Evolutionary conservation across 805 yeast species (phyloP), one percentile per base, ranked within the genome.

Genomic region (Blastobotrys parvus): DNA sequence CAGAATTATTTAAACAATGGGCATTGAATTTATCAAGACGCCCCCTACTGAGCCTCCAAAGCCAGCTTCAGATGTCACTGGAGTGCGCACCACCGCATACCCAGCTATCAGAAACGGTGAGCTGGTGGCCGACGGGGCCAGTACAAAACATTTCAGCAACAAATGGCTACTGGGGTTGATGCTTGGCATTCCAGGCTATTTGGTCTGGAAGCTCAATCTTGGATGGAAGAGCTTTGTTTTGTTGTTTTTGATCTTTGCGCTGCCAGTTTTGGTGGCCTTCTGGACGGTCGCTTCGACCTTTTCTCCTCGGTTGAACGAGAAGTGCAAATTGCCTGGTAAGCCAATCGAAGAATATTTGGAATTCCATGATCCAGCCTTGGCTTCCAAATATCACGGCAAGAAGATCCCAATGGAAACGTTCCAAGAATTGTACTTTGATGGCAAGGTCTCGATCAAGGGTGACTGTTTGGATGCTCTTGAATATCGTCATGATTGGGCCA

Each of bases 401-500:
- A 87, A 88, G 68, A 83, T 87, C 57, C 95, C 96, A 55, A 81
- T 83, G 78, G 95, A 86, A 66, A 84, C 94, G 13, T 87, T 88
- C 80, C 89, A 82, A 59, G 92, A 87, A 66, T 73, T 84, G 54
- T 88, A 77, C 66, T 87, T 87, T 61, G 88, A 74, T 44, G 80
- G 80, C 56, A 83, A 86, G 64, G 95, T 87, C 42, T 73, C 82
- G 23, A 84, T 87, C 70, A 85, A 83, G 63, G 95, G 94, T 52
- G 95, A 88, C 63, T 77, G 80, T 45, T 74, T 88, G 50, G 95
- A 88, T 53, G 73, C 80, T 38, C 59, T 87, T 71, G 95, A 87
- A 70, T 81, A 70, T 68, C 79, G 90, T 65, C 94, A 88, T 57
- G 96, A 87, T 67, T 87, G 95, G 95, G 83, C 88, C 54, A 71